Base-by-base conservation (phyloP, 371 early-diverging fungal genomes). In the Mortierella sp. region DNA sequence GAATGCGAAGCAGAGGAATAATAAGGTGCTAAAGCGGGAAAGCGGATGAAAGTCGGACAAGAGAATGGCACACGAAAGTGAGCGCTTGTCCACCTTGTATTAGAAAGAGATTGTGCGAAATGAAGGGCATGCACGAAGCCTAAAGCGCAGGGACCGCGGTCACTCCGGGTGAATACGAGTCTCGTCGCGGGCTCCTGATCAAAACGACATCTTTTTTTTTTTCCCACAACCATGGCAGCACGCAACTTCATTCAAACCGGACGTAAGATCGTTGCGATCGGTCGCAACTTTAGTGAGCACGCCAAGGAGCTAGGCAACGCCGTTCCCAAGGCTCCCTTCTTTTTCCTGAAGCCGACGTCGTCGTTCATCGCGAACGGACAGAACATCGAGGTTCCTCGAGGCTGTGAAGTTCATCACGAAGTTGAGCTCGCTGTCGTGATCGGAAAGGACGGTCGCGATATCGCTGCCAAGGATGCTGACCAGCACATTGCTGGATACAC, bases 341-440 rank as follows among this genome's bases (percentile, higher is more conserved):
- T 95, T 79, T 98, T 98, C 72, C 84, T 98, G 50, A 98, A 98
- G 85, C 98, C 98, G 13, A 90, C 95, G 3, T 91, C 94, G 42
- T 95, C 95, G 9, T 95, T 90, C 68, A 81, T 94, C 54, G 58
- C 84, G n/a, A 82, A 86, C 30, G 91, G 91, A 5, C 88, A 88
- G 10, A 83, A 80, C 53, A 91, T 98, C 52, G 94, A 94, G 70
- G 85, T 96, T 43, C 97, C 96, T 5, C 73, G 71, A 30, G 93
- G 91, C 9, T 87, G 88, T 57, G 86, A 87, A 54, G 94, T 96
- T 13, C 97, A 98, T 73, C 96, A 97, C 74, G 98, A 97, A 80
- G 93, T 98, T 43, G 98, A 98, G 81, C 89, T 98, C 26, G 97
- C 93, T 18, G 94, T 97, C 2, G 92, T 98, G 16, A 95, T 98